Evolutionary conservation across 1,139 yeast species (phyloP).

Genomic region (Zhuliangozyma blackwelliae): DNA sequence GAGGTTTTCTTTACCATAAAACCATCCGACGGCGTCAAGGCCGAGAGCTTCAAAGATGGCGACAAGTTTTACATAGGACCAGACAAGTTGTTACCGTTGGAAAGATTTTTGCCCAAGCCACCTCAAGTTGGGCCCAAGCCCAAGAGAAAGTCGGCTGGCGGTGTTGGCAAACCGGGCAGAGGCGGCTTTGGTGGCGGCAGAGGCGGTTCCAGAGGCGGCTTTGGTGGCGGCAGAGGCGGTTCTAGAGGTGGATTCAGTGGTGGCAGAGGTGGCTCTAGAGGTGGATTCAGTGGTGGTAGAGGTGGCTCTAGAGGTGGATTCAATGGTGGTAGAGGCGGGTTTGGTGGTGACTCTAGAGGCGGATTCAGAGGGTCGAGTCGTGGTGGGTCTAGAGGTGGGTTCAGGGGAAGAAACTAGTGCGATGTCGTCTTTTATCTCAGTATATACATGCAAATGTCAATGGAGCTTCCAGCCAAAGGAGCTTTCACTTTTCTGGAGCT

Average conservation of each 20-base stretch:
- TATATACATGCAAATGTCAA: not conserved
- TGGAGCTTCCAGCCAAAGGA: not conserved
- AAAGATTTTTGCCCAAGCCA: slow-evolving; percentile 93
- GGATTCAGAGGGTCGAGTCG: slow-evolving; percentile 31
- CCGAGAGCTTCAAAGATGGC: slow-evolving; percentile 87
- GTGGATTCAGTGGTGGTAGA: slow-evolving; percentile 43
- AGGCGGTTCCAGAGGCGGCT: slow-evolving; percentile 22
- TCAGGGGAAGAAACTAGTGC: not conserved
- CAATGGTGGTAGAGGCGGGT: slow-evolving; percentile 43
- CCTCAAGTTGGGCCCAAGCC: slow-evolving; percentile 74
- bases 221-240: slow-evolving; percentile 27
- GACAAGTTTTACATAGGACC: slow-evolving; percentile 95
- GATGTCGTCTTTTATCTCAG: not conserved
- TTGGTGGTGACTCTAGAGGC: too few relatives aligned
- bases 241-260: slow-evolving; percentile 32
- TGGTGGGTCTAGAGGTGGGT: slow-evolving; percentile 45
- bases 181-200: slow-evolving; percentile 20
- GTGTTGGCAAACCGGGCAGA: slow-evolving; percentile 13
- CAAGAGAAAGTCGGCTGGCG: slow-evolving; percentile 55
- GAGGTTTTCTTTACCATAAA: slow-evolving; percentile 96
- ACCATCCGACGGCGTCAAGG: slow-evolving; percentile 94
- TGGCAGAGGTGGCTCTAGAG: slow-evolving; percentile 37
- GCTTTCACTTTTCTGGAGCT: too few relatives aligned
- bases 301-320: slow-evolving; percentile 42
- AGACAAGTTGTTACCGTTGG: slow-evolving; percentile 91